A percentile compares a stretch with the other conserved stretches of the same genome.
These are phyloP conservation scores for Backusella morwellensis DNA, from an alignment of 192 early-diverging fungal genomes.

Conservation along the genomic window DNA sequence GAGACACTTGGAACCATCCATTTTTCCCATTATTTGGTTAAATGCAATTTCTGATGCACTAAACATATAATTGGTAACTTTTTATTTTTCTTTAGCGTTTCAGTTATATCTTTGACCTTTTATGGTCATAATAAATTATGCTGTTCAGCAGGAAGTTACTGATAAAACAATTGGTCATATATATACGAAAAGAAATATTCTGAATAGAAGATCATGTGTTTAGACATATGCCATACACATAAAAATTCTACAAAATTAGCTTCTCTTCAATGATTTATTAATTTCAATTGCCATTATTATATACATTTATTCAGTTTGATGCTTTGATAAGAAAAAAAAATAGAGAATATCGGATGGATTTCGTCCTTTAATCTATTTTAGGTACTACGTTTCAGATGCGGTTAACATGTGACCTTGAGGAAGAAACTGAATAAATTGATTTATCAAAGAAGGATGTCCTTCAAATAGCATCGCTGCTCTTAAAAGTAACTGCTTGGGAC, in stretches of 20 bases:
- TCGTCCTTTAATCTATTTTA: background rate
- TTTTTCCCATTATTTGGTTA: background rate
- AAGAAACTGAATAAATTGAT: background rate
- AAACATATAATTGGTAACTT: background rate
- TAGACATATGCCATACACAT: background rate
- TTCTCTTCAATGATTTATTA: background rate
- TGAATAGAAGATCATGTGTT: background rate
- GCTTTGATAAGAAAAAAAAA: background rate
- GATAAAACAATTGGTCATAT: background rate
- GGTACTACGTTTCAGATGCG: slow-evolving; percentile 3
- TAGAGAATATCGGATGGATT: background rate
- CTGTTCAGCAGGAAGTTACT: background rate
- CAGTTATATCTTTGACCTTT: background rate
- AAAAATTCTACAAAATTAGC: background rate
- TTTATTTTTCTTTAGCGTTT: background rate
- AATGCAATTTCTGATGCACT: background rate
- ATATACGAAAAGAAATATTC: background rate
- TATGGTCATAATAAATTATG: background rate
- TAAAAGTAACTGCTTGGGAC: background rate
- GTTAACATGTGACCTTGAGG: background rate
- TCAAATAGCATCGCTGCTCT: background rate
- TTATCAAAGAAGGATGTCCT: background rate
- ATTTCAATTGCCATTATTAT: background rate
- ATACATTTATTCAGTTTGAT: background rate
- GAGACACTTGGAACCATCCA: background rate